phyloP scores from a whole-genome alignment of 495 filamentous ascomycete species.

The Talaromyces adpressus region DNA sequence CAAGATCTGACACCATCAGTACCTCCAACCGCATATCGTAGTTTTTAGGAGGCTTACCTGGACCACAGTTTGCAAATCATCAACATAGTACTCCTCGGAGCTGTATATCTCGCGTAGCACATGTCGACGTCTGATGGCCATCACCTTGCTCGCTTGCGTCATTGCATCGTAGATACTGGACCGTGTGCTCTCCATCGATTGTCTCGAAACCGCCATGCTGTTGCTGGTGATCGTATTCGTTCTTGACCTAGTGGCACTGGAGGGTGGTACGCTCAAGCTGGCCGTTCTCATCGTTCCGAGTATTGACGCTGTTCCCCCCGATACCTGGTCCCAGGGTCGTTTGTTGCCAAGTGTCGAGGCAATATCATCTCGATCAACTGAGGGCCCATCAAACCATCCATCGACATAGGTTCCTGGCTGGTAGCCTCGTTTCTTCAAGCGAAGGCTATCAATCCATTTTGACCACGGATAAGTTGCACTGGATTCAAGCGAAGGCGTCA shows the following conservation, averaged over 20 bases:
- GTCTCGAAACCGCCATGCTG: constrained; percentile 57
- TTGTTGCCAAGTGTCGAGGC: constrained; percentile 14
- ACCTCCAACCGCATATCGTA: not conserved
- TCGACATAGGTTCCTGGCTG: constrained; percentile 22
- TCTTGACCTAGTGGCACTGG: constrained; percentile 58
- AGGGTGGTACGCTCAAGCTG: constrained; percentile 62
- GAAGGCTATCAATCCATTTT: constrained; percentile 50
- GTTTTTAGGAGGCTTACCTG: constrained; percentile 52
- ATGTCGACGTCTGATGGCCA: constrained; percentile 66
- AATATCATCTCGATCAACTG: constrained; percentile 21
- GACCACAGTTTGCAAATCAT: constrained; percentile 75
- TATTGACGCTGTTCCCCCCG: constrained; percentile 65
- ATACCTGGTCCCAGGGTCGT: constrained; percentile 48
- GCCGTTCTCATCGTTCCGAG: constrained; percentile 72
- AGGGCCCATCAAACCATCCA: constrained; percentile 38
- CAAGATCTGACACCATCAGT: constrained; percentile 22
- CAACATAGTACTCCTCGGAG: constrained; percentile 85
- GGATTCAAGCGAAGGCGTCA: not conserved
- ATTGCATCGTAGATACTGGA: constrained; percentile 42
- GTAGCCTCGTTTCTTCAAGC: constrained; percentile 27
- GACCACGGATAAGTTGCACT: constrained; percentile 30
- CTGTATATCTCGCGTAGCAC: constrained; percentile 76
- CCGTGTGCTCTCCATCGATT: constrained; percentile 61
- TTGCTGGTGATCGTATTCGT: constrained; percentile 49
- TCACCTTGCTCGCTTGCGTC: constrained; percentile 63